Conservation (phyloP, 2,329 filamentous ascomycete genomes). For the Metarhizium anisopliae region DNA sequence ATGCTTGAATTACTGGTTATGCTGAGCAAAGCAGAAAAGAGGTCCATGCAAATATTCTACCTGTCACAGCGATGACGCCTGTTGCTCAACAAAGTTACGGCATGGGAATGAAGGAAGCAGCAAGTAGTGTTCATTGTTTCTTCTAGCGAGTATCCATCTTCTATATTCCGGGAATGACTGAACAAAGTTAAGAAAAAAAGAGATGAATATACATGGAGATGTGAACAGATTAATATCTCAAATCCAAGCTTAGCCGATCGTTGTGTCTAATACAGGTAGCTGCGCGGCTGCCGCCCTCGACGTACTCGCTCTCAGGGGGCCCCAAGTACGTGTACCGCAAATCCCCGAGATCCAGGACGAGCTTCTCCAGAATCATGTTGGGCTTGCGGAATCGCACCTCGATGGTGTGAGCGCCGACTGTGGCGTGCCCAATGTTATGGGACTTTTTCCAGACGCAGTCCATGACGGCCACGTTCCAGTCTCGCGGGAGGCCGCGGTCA, state of each 20-base stretch:
- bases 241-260: slow-evolving; percentile 4
- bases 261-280: background rate
- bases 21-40: too few relatives aligned
- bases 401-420: slow-evolving; percentile 19
- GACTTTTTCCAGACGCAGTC: slow-evolving; percentile 40
- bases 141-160: background rate
- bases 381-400: slow-evolving; percentile 20
- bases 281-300: background rate
- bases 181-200: background rate
- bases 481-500: slow-evolving; percentile 31
- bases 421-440: slow-evolving; percentile 16
- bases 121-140: background rate
- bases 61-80: too few relatives aligned
- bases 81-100: too few relatives aligned
- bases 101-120: background rate
- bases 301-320: slow-evolving; percentile 20
- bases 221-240: background rate
- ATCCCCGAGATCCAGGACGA: slow-evolving; percentile 23
- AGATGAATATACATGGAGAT: background rate
- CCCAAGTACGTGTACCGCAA: slow-evolving; percentile 26
- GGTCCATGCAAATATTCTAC: too few relatives aligned
- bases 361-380: slow-evolving; percentile 28
- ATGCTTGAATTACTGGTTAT: too few relatives aligned
- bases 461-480: slow-evolving; percentile 39
- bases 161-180: background rate